These are phyloP conservation scores for Chrysoporthe puriensis DNA, from an alignment of 2,329 filamentous ascomycete species.

Conservation along the genomic window DNA sequence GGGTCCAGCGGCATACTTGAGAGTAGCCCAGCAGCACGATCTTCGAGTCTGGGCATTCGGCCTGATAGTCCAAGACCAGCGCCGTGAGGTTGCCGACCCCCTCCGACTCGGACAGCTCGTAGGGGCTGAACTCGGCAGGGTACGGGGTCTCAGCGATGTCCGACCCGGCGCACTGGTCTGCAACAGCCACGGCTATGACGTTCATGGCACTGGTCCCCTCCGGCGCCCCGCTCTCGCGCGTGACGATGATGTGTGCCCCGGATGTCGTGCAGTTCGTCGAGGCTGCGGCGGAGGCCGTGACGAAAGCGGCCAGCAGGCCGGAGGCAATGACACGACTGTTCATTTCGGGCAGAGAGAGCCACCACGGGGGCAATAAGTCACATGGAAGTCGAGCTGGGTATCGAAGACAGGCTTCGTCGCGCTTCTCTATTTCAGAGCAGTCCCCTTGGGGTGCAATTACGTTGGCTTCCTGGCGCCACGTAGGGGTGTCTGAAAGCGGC, in stretches of 20 bases:
- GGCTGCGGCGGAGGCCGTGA: background rate
- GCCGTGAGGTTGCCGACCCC: conserved; percentile 39
- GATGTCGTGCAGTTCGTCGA: conserved; percentile 12
- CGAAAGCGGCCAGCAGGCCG: background rate
- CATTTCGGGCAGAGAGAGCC: background rate
- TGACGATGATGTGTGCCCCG: conserved; percentile 42
- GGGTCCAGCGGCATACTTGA: conserved; percentile 37
- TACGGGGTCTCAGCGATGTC: conserved; percentile 42
- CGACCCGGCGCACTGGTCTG: conserved; percentile 40
- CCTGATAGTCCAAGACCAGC: conserved; percentile 39
- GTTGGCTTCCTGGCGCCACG: background rate
- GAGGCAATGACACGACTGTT: background rate
- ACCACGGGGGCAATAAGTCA: background rate
- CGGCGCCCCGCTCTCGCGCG: conserved; percentile 43
- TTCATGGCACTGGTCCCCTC: conserved; percentile 41
- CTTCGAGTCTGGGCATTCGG: conserved; percentile 44
- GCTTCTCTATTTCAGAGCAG: background rate
- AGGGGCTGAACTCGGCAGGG: conserved; percentile 41
- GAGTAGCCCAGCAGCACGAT: conserved; percentile 48
- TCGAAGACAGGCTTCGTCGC: background rate
- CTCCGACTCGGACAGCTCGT: conserved; percentile 41
- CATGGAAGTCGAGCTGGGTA: background rate
- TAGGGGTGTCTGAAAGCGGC: background rate
- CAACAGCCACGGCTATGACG: conserved; percentile 39
- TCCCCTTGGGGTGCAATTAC: background rate